These are phyloP conservation scores for Ophiostoma tasmaniense DNA, from an alignment of 2,329 filamentous ascomycete species.

Conservation along the genomic window DNA sequence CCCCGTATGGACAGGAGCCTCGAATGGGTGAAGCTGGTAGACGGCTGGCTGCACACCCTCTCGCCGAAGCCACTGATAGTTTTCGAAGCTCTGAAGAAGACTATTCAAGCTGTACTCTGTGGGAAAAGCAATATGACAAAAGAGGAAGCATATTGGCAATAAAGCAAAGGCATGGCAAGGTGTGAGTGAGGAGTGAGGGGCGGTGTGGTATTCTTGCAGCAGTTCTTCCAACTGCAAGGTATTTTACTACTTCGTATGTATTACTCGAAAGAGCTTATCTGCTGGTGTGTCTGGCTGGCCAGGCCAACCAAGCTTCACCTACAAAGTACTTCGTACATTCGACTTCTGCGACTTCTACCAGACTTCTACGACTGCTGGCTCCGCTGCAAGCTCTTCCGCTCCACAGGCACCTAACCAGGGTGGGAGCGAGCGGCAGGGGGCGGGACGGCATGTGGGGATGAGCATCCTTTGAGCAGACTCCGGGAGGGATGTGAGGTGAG, in stretches of 20 bases:
- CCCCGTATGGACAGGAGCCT: neutral
- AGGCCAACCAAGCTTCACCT: neutral
- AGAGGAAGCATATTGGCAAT: neutral
- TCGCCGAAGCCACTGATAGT: neutral
- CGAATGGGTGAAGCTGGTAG: neutral
- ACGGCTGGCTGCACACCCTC: neutral
- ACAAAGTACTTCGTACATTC: neutral
- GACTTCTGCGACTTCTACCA: neutral
- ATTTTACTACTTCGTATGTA: neutral
- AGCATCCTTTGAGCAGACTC: neutral
- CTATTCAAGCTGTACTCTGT: neutral
- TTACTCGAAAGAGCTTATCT: neutral
- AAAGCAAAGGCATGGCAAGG: neutral
- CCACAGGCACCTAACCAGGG: constrained; percentile 7
- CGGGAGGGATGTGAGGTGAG: neutral
- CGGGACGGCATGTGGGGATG: constrained; percentile 12
- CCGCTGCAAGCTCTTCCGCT: constrained; percentile 10
- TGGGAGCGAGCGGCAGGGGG: neutral
- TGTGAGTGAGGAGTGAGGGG: neutral
- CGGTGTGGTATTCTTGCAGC: neutral
- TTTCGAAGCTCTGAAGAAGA: neutral
- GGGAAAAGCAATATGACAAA: neutral
- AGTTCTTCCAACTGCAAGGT: neutral
- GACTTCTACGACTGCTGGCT: neutral
- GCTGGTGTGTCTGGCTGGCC: neutral